Evolutionary conservation across 2,329 filamentous ascomycete genomes (phyloP).

Genomic region (Aspergillus novofumigatus): DNA sequence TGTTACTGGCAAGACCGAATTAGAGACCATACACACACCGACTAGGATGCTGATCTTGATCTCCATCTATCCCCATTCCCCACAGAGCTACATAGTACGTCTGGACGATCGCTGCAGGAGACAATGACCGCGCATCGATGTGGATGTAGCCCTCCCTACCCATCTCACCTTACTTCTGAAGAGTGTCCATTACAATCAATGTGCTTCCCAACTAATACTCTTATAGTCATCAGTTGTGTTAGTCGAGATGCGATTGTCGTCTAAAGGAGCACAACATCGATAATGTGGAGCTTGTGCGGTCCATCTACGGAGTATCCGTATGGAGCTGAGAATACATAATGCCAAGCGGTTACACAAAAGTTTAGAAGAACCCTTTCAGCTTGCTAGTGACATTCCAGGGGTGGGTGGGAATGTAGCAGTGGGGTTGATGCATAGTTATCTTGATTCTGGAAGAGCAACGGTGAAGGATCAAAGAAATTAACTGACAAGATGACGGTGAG

Average conservation of each 20-base stretch:
- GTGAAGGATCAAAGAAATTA: background rate
- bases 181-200: too few species aligned
- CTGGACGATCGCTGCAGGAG: slow-evolving; percentile 4
- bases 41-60: background rate
- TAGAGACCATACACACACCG: too few species aligned
- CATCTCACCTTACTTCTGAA: background rate
- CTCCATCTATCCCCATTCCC: slow-evolving; percentile 2
- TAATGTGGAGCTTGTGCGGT: background rate
- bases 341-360: background rate
- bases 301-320: too few species aligned
- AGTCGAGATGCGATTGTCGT: background rate
- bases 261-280: background rate
- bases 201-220: too few species aligned
- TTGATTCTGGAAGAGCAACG: background rate
- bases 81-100: background rate
- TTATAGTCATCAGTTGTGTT: background rate
- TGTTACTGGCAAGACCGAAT: background rate
- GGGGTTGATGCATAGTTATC: background rate
- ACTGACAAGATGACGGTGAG: background rate
- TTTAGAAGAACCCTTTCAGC: background rate
- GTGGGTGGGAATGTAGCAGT: background rate
- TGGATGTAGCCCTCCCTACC: slow-evolving; percentile 4
- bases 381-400: background rate
- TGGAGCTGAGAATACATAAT: background rate
- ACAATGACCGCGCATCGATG: slow-evolving; percentile 13